Evolutionary conservation across 2,329 filamentous ascomycete genomes (phyloP), one percentile per base, ranked within the genome.

Genomic region (Fusarium palustre): DNA sequence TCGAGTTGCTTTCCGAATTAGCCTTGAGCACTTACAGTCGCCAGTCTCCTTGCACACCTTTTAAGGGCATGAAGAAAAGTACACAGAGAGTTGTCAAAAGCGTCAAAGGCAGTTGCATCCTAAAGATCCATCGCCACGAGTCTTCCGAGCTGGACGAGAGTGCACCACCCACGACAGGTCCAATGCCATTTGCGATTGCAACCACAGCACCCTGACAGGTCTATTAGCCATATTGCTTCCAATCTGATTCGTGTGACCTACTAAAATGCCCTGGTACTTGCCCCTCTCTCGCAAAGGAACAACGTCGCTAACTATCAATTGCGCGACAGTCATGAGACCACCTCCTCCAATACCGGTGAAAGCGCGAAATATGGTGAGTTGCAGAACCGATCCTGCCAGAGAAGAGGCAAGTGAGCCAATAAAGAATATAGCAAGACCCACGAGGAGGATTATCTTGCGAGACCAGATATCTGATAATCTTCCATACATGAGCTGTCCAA

Each of bases 281-380:
- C 91, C 92, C 58, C 91, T 82, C 61, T 92, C 87, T 7, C 90
- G 82, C 24, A 93, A 80, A 0, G 90, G 86, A 2, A 94, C 86
- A 15, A 93, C 84, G 76, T 94, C 92, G 65, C 87, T 91, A 71
- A 94, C 80, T 61, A 94, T 81, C 38, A 94, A 90, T 55, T 85
- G 87, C 11, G 90, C 88, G 45, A 92, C 87, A 0, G 90, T 90
- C 48, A 88, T 90, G 83, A 93, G 88, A 3, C 91, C 91, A 2
- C 89, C 91, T 13, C 90, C 91, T 22, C 91, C 91, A 57, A 92
- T 86, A 48, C 81, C 80, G 10, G 80, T 81, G 30, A 82, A 78
- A 31, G 78, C 78, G 5, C 81, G 80, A 47, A 82, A 82, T 47
- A 82, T 53, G 11, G 79, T 81, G 24, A 83, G 76, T 48, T 84